Evolutionary conservation across 208 protist species (phyloP), one percentile per base, ranked within the genome.

Genomic region (Acanthamoeba royreba): DNA sequence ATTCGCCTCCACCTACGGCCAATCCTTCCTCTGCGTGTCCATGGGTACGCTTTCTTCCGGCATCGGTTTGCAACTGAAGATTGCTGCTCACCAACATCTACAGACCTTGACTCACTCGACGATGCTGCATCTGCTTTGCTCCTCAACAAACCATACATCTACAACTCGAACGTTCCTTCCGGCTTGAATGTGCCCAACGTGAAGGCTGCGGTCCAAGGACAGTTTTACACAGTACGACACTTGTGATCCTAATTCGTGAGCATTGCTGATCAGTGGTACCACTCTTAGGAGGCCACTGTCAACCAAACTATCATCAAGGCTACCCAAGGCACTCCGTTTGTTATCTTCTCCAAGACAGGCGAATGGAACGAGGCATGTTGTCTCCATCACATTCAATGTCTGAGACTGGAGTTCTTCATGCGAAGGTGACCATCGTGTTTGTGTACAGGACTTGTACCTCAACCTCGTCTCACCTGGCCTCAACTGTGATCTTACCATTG

Each of bases 401-500:
- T n/a, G n/a, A n/a, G n/a, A n/a, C n/a, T n/a, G n/a, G n/a, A n/a
- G n/a, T n/a, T n/a, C n/a, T n/a, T n/a, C n/a, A n/a, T n/a, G n/a
- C n/a, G n/a, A n/a, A n/a, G n/a, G n/a, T n/a, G n/a, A n/a, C n/a
- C n/a, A n/a, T n/a, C n/a, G n/a, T n/a, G n/a, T n/a, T n/a, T n/a
- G n/a, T n/a, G n/a, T n/a, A n/a, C n/a, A n/a, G 33, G 94, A 95
- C n/a, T 49, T 96, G 15, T 96, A 95, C 46, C 69, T 88, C n/a
- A 49, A 85, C 11, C 53, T 96, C 1, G 49, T 96, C 19, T 52
- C 94, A 22, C 25, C 83, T 33, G 61, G 35, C n/a, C 19, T 96
- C 0, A 35, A 93, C 5, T 31, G 45, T 15, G 58, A 94, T 35
- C 63, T 96, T 15, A 28, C 33, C 28, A 45, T 93, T 1, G 69